These are phyloP conservation scores for Yamadazyma paraphyllophila DNA, from an alignment of 805 yeast genomes.

Conservation along the genomic window DNA sequence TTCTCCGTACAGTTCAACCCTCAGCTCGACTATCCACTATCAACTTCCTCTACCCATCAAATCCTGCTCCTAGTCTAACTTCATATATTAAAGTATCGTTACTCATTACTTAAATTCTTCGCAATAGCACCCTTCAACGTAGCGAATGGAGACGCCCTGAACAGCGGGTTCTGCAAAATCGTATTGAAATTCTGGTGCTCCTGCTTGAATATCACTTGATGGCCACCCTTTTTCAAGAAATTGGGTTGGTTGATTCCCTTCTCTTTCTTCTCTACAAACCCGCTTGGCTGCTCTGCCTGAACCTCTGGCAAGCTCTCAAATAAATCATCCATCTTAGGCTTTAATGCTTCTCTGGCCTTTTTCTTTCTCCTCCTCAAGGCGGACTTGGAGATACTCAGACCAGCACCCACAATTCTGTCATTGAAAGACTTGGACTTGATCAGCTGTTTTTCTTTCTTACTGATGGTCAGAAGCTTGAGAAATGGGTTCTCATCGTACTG, in stretches of 20 bases:
- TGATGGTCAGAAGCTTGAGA: constrained; percentile 50
- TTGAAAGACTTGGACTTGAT: constrained; percentile 39
- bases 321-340: constrained; percentile 66
- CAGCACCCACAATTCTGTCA: constrained; percentile 28
- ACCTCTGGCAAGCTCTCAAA: constrained; percentile 48
- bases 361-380: constrained; percentile 62
- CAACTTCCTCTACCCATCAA: not conserved
- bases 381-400: constrained; percentile 61
- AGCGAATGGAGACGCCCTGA: constrained; percentile 60
- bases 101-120: constrained; percentile 4
- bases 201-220: constrained; percentile 49
- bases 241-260: constrained; percentile 48
- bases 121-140: constrained; percentile 57
- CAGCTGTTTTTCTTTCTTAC: constrained; percentile 52
- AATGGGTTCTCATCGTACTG: constrained; percentile 44
- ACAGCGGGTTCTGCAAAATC: constrained; percentile 53
- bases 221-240: constrained; percentile 39
- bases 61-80: not conserved
- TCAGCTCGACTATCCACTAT: no score
- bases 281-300: constrained; percentile 4
- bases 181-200: constrained; percentile 60
- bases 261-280: constrained; percentile 21
- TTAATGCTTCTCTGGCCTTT: constrained; percentile 57
- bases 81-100: constrained; percentile 1
- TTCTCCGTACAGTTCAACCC: no score